These are phyloP conservation scores for Aspergillus conjunctus DNA, from an alignment of 495 filamentous ascomycete species.

Conservation along the genomic window DNA sequence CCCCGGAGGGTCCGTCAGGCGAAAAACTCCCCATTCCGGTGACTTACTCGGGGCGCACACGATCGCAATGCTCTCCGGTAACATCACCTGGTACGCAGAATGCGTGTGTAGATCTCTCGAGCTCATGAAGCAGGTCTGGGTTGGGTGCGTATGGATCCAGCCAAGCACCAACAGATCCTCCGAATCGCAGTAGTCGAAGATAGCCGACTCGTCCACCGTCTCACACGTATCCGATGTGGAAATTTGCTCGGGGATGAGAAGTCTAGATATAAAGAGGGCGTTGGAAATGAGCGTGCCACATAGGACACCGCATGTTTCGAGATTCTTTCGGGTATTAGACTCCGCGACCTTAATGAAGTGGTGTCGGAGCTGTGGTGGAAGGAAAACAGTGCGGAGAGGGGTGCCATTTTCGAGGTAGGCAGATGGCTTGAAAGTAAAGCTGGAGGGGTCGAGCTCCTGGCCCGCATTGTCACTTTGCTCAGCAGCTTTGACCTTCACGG, in stretches of 20 bases:
- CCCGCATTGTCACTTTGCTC: constrained; percentile 17
- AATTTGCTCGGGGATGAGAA: constrained; percentile 89
- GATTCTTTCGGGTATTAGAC: constrained; percentile 73
- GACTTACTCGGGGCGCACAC: constrained; percentile 86
- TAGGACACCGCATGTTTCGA: constrained; percentile 94
- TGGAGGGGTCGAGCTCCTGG: constrained; percentile 48
- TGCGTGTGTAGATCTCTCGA: constrained; percentile 92
- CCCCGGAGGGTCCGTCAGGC: constrained; percentile 89
- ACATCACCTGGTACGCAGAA: constrained; percentile 87
- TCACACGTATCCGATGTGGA: constrained; percentile 92
- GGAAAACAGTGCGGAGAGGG: constrained; percentile 82
- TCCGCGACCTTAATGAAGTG: constrained; percentile 71
- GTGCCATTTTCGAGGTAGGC: constrained; percentile 87
- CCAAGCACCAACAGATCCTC: constrained; percentile 88
- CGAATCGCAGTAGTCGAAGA: constrained; percentile 84
- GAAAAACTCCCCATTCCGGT: constrained; percentile 89
- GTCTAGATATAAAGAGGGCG: constrained; percentile 82
- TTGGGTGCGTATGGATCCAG: constrained; percentile 98
- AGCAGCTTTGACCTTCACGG: constrained; percentile 31
- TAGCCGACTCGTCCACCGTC: constrained; percentile 76
- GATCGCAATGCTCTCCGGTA: constrained; percentile 93
- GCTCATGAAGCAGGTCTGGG: constrained; percentile 97
- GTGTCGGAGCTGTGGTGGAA: constrained; percentile 72
- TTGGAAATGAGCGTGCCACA: constrained; percentile 90
- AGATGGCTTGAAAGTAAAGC: constrained; percentile 78